Conservation (phyloP, 108 stramenopile species). For the Schizochytrium sp. region DNA sequence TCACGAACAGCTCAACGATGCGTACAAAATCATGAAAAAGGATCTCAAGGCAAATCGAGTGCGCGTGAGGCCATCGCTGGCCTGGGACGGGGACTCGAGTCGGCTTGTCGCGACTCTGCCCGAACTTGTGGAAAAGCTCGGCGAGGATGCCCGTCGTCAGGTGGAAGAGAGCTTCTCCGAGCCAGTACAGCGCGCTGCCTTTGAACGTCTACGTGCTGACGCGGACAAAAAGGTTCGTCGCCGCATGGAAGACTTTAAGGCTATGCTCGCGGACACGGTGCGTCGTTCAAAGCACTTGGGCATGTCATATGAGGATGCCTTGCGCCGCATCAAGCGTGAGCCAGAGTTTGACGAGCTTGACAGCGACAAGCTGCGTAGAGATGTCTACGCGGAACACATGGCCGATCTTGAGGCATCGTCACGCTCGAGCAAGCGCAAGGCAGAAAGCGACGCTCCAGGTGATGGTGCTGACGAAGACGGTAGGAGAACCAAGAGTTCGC, state of each 20-base stretch:
- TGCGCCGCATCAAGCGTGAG: not conserved
- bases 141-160: not conserved
- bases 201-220: not conserved
- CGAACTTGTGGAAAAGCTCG: not conserved
- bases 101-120: not conserved
- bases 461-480: not conserved
- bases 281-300: not conserved
- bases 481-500: not conserved
- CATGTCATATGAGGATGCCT: not conserved
- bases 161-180: not conserved
- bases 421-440: not conserved
- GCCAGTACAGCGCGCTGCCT: not conserved
- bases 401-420: not conserved
- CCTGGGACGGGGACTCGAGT: not conserved
- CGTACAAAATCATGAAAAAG: not conserved
- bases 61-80: not conserved
- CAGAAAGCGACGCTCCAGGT: not conserved
- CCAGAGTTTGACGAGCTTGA: not conserved
- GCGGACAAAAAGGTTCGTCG: not conserved
- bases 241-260: not conserved
- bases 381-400: not conserved
- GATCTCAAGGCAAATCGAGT: not conserved
- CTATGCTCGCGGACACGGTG: not conserved
- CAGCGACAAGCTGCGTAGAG: not conserved
- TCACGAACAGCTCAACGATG: not conserved